These are phyloP conservation scores for Quercus glauca DNA, from an alignment of 306 rosid genomes.

Conservation along the genomic window DNA sequence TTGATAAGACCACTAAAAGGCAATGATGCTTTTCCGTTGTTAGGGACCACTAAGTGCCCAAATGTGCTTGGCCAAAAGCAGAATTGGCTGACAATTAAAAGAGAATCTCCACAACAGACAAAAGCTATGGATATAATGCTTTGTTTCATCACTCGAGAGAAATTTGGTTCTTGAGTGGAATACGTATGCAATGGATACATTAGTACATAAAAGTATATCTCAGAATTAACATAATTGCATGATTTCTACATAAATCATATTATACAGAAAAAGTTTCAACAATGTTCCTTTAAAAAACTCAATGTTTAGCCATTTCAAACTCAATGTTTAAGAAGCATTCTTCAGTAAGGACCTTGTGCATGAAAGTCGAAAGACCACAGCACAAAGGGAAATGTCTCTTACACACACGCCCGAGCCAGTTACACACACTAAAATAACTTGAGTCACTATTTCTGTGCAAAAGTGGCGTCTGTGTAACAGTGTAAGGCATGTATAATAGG, in stretches of 20 bases:
- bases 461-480: no score
- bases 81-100: neutral
- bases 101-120: conserved; percentile 3
- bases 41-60: conserved; percentile 21
- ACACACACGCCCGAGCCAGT: no score
- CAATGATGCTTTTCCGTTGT: neutral
- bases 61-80: conserved; percentile 23
- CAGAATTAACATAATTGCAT: neutral
- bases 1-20: neutral
- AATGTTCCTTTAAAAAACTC: neutral
- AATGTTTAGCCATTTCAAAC: no score
- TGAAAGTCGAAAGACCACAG: no score
- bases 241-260: neutral
- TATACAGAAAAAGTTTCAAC: neutral
- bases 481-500: no score
- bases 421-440: no score
- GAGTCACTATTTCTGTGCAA: no score
- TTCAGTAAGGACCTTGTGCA: no score
- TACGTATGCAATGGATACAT: neutral
- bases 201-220: neutral
- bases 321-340: no score
- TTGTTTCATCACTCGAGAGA: neutral
- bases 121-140: neutral
- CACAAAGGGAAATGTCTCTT: no score
- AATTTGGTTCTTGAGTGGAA: neutral